Evolutionary conservation across 331 rosid species (phyloP), one percentile per base, ranked within the genome.

Genomic region (Malus hybrid): DNA sequence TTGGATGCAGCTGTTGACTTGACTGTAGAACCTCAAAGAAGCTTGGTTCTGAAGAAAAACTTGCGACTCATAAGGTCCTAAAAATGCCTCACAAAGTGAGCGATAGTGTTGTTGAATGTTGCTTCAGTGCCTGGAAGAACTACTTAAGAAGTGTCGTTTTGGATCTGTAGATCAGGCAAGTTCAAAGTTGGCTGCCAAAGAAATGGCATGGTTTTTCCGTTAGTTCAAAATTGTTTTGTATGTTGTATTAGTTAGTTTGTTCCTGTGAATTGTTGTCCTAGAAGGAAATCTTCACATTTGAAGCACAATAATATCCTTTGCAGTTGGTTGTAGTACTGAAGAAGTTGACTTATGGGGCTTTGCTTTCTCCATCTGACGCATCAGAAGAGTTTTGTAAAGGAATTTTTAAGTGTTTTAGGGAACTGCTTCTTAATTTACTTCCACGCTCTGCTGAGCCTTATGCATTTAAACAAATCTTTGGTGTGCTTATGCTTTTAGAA

Each of bases 341-440:
- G 80, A 94, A 92, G 86, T 92, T 94, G 79, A 94, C 99, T 15
- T 85, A 83, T 27, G 97, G 97, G 76, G 99, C 97, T 59, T 72
- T 94, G 84, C 85, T 94, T 70, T 84, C 97, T 74, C 97, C 97
- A 22, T 81, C 86, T 2, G 96, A 94, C 65, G 99, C 99, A 46
- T 94, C 99, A 56, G 99, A 94, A 85, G 99, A 94, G 90, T 90
- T 94, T 61, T 97, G 97, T 62, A 97, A 83, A 89, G 97, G 99
- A 85, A 83, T 90, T 83, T 59, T 94, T 22, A 84, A 86, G 85
- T 94, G 97, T 83, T 86, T 87, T 71, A 86, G 76, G 91, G 91
- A 86, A 34, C 76, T 94, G 62, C 87, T 94, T 79, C 74, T 79
- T 76, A 85, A 78, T 83, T 85, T 94, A 83, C 5, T 72, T 75